Evolutionary conservation across 345 rosid species (phyloP).

Genomic region (Salix viminalis): DNA sequence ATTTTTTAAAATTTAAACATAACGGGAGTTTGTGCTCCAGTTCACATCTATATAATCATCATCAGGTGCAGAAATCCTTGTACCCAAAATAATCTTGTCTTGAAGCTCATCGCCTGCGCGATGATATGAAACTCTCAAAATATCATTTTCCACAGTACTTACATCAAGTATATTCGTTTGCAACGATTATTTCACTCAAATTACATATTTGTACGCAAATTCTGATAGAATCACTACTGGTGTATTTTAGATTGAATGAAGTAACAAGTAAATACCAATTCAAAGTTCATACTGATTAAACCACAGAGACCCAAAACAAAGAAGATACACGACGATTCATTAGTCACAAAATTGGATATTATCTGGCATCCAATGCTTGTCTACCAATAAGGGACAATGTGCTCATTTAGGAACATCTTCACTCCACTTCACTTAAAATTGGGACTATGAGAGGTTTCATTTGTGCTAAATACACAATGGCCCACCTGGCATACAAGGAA

Average conservation of each 20-base stretch:
- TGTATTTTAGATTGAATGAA: constrained; percentile 18
- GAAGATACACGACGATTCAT: no score
- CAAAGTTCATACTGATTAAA: constrained; percentile 21
- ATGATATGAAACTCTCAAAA: neutral
- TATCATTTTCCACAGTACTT: neutral
- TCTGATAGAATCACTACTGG: constrained; percentile 12
- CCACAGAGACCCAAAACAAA: constrained; percentile 28
- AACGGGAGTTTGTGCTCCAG: no score
- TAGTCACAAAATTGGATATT: constrained; percentile 10
- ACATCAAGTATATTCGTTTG: neutral
- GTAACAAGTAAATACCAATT: constrained; percentile 15
- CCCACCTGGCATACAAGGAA: constrained; percentile 61
- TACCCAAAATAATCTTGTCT: no score
- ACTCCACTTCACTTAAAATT: constrained; percentile 71
- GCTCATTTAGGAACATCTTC: constrained; percentile 18
- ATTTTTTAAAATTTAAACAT: no score
- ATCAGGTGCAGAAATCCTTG: no score
- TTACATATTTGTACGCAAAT: constrained; percentile 15
- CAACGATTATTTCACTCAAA: constrained; percentile 28
- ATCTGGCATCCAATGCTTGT: constrained; percentile 22
- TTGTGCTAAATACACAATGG: constrained; percentile 94
- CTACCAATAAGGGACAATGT: constrained; percentile 10
- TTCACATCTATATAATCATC: no score
- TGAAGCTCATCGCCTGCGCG: no score
- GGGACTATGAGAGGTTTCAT: constrained; percentile 99